Percentiles rank a stretch among this genome's conserved stretches.
Conservation (phyloP, 495 filamentous ascomycete genomes). For the Recurvomyces mirabilis region DNA sequence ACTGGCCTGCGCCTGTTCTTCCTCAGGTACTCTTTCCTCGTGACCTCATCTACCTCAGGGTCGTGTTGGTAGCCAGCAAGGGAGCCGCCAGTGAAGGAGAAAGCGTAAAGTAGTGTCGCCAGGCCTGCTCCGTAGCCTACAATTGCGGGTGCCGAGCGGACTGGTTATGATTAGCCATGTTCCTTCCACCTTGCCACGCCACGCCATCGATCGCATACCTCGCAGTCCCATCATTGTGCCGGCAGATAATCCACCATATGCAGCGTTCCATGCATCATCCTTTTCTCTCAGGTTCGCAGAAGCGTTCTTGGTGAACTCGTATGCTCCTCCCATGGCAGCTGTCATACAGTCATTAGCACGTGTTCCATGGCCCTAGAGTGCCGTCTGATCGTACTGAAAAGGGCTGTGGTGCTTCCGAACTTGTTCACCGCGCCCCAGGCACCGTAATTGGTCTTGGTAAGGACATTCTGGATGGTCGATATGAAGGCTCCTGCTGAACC, state of each 20-base stretch:
- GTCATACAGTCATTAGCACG: conserved; percentile 46
- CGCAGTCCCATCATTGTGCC: conserved; percentile 56
- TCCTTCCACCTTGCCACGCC: too few relatives aligned
- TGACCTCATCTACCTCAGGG: conserved; percentile 61
- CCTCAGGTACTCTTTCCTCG: conserved; percentile 63
- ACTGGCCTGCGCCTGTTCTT: conserved; percentile 63
- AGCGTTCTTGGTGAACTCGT: conserved; percentile 61
- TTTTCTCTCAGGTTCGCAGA: conserved; percentile 69
- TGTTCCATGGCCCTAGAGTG: too few relatives aligned
- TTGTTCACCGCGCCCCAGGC: conserved; percentile 65
- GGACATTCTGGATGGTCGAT: conserved; percentile 74
- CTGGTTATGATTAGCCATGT: conserved; percentile 33
- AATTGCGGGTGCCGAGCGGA: conserved; percentile 64
- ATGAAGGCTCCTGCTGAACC: conserved; percentile 57
- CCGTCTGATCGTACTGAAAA: too few relatives aligned
- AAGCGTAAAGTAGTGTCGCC: conserved; percentile 53
- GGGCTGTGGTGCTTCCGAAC: conserved; percentile 51
- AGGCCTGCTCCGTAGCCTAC: conserved; percentile 63
- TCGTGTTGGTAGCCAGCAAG: conserved; percentile 48
- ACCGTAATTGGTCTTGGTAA: conserved; percentile 67
- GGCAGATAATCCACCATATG: conserved; percentile 62
- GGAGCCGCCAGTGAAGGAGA: conserved; percentile 65
- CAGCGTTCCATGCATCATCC: conserved; percentile 58
- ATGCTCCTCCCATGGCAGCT: conserved; percentile 75
- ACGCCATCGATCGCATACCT: too few relatives aligned